Conservation (phyloP, 306 rosid species). For the Cucurbita maxima region DNA sequence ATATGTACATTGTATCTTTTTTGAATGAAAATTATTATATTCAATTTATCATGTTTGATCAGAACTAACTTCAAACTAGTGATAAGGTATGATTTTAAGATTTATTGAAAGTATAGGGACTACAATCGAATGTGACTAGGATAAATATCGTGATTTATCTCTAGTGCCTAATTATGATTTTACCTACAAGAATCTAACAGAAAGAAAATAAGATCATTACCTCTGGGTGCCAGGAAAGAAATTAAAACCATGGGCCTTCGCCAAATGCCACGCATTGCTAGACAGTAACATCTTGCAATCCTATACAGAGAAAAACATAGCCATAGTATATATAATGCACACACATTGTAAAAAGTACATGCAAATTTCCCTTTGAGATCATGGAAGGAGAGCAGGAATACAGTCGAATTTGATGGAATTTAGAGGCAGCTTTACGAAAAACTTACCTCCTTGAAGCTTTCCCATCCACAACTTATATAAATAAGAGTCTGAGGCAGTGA, state of each 20-base stretch:
- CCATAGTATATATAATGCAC: not conserved
- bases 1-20: too few species aligned
- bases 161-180: not conserved
- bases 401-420: not conserved
- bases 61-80: too few species aligned
- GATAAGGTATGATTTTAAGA: too few species aligned
- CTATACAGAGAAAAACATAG: slow-evolving; percentile 16
- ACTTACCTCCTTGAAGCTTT: slow-evolving; percentile 92
- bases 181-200: not conserved
- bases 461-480: slow-evolving; percentile 98
- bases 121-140: too few species aligned
- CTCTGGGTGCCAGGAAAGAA: slow-evolving; percentile 85
- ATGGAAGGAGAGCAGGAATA: not conserved
- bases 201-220: slow-evolving; percentile 18
- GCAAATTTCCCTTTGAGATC: not conserved
- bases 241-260: slow-evolving; percentile 76
- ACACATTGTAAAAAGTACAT: not conserved
- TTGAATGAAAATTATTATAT: too few species aligned
- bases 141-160: not conserved
- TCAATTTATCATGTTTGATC: too few species aligned
- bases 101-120: too few species aligned
- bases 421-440: not conserved
- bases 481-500: slow-evolving; percentile 73
- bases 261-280: slow-evolving; percentile 59
- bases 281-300: slow-evolving; percentile 73